Base-by-base conservation (phyloP, 2,329 filamentous ascomycete genomes). In the Sporothrix humicola region DNA sequence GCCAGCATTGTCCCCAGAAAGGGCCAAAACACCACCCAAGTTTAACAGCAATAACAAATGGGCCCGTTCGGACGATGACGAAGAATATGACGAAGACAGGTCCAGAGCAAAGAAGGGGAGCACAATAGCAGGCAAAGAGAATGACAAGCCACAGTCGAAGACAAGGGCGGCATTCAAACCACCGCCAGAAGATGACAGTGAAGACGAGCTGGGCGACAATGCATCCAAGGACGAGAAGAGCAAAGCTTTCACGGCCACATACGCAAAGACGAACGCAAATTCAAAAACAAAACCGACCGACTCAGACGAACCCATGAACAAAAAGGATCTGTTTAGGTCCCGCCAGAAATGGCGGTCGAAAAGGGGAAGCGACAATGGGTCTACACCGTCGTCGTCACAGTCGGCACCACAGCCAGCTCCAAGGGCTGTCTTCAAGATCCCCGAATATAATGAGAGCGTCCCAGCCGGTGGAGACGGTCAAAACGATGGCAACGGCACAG, bases 1-100 rank as follows among this genome's bases (percentile, higher is more conserved):
- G n/a, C 70, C 70, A 8, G 59, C 54, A n/a, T 17, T 72, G 58
- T 52, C 70, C 1, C 48, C 58, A 3, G 31, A 65, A 26, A 37
- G 17, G 54, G 26, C 63, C 37, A 20, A 54, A 7, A n/a, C 37
- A 13, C 54, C 50, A 44, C 58, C 72, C 0, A 72, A 69, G 50
- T 75, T 76, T 50, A 73, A 74, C 61, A 26, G n/a, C 42, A 73
- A 42, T 61, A 68, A 42, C 69, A 68, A 68, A 31, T 66, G 52
- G 46, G 72, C 46, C 13, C 20, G 20, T 7, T 65, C 65, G 0
- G 69, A 66, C 1, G 72, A 73, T 17, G 59, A 58, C 1, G 26
- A 48, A 9, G 66, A 68, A 3, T 50, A 48, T 56, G 52, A 44
- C 3, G 71, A 68, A 46, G 26, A 13, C 26, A 46, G 5, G 17